Conservation (phyloP, 345 rosid species). For the Brassica rapa region DNA sequence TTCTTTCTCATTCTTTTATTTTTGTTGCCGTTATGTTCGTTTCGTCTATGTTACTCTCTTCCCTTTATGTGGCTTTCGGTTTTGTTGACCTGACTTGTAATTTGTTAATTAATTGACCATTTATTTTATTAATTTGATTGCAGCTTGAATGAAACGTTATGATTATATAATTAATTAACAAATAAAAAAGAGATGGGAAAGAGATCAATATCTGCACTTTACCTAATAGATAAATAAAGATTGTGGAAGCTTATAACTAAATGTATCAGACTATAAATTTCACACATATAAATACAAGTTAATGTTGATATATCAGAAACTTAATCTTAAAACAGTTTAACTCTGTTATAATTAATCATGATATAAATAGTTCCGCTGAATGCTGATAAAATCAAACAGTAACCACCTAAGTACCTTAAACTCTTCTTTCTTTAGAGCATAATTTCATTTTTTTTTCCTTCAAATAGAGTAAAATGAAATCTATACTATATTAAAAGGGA, state of each 20-base stretch:
- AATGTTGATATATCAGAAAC: no score
- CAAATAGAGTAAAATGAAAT: no score
- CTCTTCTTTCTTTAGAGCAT: not conserved
- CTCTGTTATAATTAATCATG: no score
- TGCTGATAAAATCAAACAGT: not conserved
- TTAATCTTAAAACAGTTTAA: no score
- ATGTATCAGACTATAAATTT: not conserved
- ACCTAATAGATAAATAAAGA: not conserved
- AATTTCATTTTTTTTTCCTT: no score
- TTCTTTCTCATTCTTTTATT: constrained; percentile 7
- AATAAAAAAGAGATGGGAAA: not conserved
- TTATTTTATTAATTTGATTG: constrained; percentile 18
- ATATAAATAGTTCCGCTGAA: not conserved
- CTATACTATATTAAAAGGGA: no score
- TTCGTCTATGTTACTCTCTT: constrained; percentile 46
- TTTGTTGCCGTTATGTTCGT: constrained; percentile 48
- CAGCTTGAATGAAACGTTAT: constrained; percentile 35
- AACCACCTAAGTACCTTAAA: not conserved
- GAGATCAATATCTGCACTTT: not conserved
- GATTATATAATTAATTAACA: not conserved
- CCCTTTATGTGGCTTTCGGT: constrained; percentile 38
- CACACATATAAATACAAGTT: not conserved
- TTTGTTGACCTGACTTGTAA: constrained; percentile 41
- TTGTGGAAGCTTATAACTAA: not conserved
- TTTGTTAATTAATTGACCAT: constrained; percentile 42